phyloP scores from a whole-genome alignment of 257 asterid species.

The Thymus quinquecostatus region DNA sequence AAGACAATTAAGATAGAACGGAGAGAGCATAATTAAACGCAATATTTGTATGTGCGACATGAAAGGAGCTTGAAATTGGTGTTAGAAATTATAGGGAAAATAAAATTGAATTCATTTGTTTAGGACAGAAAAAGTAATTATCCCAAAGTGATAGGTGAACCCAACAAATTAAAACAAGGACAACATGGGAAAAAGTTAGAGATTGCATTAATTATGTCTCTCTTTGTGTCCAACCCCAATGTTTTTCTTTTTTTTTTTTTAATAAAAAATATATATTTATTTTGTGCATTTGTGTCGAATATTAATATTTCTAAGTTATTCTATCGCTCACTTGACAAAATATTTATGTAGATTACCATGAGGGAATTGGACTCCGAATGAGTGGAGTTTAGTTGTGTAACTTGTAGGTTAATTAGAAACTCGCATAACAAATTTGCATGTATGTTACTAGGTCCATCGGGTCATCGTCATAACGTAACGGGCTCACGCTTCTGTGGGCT shows the following conservation, averaged over 20 bases:
- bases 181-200: conserved; percentile 50
- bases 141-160: conserved; percentile 28
- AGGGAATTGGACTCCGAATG: not conserved
- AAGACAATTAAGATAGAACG: no score
- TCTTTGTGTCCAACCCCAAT: conserved; percentile 52
- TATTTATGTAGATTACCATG: not conserved
- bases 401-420: not conserved
- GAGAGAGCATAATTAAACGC: no score
- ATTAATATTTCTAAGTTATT: not conserved
- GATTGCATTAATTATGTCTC: conserved; percentile 60
- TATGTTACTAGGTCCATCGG: no score
- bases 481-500: no score
- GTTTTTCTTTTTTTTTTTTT: conserved; percentile 21
- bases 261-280: not conserved
- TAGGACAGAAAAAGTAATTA: conserved; percentile 5
- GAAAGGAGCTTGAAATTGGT: not conserved
- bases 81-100: not conserved
- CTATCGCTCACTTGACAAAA: not conserved
- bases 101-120: conserved; percentile 8
- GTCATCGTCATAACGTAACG: no score
- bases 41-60: not conserved
- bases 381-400: not conserved
- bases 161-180: conserved; percentile 43
- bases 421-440: no score
- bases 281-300: no score